phyloP scores from a whole-genome alignment of 2,329 filamentous ascomycete genomes.

The Exutisphaerella laricina region DNA sequence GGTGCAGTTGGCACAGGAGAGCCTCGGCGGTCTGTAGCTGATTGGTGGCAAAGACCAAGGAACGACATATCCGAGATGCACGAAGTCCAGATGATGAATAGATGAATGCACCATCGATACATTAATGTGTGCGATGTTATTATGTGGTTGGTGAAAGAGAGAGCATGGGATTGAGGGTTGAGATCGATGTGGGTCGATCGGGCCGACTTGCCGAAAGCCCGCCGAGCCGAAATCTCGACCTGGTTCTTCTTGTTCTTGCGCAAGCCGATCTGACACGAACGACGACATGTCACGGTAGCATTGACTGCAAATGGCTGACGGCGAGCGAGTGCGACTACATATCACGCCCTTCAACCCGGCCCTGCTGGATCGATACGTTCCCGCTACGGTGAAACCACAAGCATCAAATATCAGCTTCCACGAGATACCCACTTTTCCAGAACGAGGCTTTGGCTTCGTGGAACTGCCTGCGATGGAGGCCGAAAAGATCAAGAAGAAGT shows the following conservation, averaged over 20 bases:
- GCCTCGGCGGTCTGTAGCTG: too few relatives aligned
- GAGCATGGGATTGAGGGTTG: too few relatives aligned
- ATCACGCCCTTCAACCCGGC: constrained; percentile 78
- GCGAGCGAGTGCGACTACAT: constrained; percentile 59
- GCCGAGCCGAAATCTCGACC: background rate
- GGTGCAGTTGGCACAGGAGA: too few relatives aligned
- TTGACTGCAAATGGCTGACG: background rate
- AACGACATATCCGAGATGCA: too few relatives aligned
- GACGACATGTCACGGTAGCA: background rate
- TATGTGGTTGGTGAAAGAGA: too few relatives aligned
- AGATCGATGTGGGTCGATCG: too few relatives aligned
- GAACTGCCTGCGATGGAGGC: constrained; percentile 76
- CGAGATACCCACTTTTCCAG: constrained; percentile 76
- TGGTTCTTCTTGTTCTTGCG: too few relatives aligned
- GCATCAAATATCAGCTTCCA: constrained; percentile 87
- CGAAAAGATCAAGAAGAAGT: constrained; percentile 83
- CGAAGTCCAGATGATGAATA: too few relatives aligned
- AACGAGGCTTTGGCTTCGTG: constrained; percentile 83
- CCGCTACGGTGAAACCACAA: constrained; percentile 57
- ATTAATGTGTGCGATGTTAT: too few relatives aligned
- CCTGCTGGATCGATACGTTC: constrained; percentile 66
- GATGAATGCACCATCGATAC: too few relatives aligned
- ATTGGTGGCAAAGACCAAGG: too few relatives aligned
- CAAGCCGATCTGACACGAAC: background rate
- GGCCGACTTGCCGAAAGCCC: too few relatives aligned